Evolutionary conservation across 805 yeast genomes (phyloP).

Genomic region (Grigorovia yakushimaensis): DNA sequence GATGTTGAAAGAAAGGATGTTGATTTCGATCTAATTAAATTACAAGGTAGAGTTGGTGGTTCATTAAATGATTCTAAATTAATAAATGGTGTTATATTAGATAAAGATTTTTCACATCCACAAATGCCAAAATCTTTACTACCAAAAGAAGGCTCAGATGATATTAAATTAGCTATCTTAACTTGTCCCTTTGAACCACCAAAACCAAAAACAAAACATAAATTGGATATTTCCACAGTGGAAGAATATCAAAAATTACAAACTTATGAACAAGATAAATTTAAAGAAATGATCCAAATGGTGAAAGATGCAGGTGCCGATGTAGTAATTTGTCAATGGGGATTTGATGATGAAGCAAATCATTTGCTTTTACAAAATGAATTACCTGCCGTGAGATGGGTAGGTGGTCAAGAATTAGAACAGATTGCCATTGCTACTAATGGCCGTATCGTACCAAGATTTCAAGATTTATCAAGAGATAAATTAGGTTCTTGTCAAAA

Average conservation of each 20-base stretch:
- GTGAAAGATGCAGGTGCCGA: conserved; percentile 91
- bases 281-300: conserved; percentile 76
- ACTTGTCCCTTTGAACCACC: conserved; percentile 99
- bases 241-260: conserved; percentile 90
- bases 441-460: conserved; percentile 94
- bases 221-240: conserved; percentile 83
- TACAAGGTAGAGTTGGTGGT: conserved; percentile 95
- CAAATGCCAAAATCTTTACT: conserved; percentile 82
- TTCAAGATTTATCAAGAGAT: conserved; percentile 74
- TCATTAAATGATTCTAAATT: conserved; percentile 74
- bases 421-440: conserved; percentile 94
- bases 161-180: conserved; percentile 85
- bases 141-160: conserved; percentile 30
- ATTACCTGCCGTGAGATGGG: conserved; percentile 97
- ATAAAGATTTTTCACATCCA: conserved; percentile 95
- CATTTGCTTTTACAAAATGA: conserved; percentile 80
- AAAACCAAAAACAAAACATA: conserved; percentile 97
- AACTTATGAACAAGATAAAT: conserved; percentile 83
- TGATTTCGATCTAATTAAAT: conserved; percentile 90
- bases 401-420: conserved; percentile 95
- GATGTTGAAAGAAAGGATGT: conserved; percentile 90
- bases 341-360: conserved; percentile 97
- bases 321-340: conserved; percentile 98
- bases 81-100: conserved; percentile 86
- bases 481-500: conserved; percentile 85